phyloP scores from a whole-genome alignment of 306 rosid species.

The Begonia loranthoides region DNA sequence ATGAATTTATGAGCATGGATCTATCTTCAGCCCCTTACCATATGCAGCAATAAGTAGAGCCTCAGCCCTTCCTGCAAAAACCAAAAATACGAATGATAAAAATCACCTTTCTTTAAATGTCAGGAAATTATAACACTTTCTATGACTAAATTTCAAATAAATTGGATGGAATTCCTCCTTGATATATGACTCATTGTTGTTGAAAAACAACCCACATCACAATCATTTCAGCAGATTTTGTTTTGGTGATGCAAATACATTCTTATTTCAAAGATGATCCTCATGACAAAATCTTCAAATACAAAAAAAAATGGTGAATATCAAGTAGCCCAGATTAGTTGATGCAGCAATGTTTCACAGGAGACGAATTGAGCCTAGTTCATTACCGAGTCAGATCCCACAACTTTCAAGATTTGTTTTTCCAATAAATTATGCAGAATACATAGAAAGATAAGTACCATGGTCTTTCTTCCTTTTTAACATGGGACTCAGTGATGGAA shows the following conservation, averaged over 20 bases:
- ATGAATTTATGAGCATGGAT: constrained; percentile 13
- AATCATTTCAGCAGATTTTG: no score
- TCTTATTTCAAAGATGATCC: no score
- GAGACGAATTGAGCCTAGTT: background rate
- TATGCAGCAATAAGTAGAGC: constrained; percentile 93
- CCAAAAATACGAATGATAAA: background rate
- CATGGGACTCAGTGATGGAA: constrained; percentile 56
- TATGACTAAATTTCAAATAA: background rate
- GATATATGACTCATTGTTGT: background rate
- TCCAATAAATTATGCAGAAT: background rate
- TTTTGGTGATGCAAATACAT: no score
- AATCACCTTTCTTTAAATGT: background rate
- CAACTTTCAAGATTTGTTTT: background rate
- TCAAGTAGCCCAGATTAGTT: background rate
- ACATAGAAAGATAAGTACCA: constrained; percentile 24
- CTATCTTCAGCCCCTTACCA: constrained; percentile 40
- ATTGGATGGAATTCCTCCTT: background rate
- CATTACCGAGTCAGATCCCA: background rate
- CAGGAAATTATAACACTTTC: background rate
- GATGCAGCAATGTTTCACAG: background rate
- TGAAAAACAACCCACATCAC: background rate
- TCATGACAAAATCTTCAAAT: background rate
- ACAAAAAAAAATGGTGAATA: background rate
- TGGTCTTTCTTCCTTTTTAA: constrained; percentile 76
- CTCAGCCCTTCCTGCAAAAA: constrained; percentile 79